Evolutionary conservation across 2,329 filamentous ascomycete genomes (phyloP).

Genomic region (Fusarium papillatum): DNA sequence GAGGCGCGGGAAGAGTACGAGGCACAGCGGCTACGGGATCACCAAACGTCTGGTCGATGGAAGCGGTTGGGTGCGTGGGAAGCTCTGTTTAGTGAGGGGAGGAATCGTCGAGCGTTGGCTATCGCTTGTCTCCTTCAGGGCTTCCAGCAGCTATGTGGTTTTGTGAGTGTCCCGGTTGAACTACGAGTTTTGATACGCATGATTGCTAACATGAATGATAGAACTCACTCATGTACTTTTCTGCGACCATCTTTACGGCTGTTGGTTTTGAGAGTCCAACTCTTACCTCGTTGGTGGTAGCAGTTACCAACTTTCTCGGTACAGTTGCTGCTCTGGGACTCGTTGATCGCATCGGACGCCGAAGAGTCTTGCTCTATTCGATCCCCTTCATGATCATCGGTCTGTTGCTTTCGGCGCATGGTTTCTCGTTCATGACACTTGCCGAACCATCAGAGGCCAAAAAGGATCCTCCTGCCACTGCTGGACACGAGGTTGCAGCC

Average conservation of each 20-base stretch:
- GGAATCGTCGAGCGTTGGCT: conserved; percentile 80
- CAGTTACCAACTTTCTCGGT: conserved; percentile 86
- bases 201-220: conserved; percentile 45
- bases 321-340: conserved; percentile 81
- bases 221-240: conserved; percentile 96
- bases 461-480: conserved; percentile 32
- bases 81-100: conserved; percentile 69
- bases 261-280: conserved; percentile 86
- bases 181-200: neutral
- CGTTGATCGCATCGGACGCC: conserved; percentile 84
- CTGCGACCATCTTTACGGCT: conserved; percentile 83
- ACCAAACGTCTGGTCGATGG: conserved; percentile 44
- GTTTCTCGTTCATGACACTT: conserved; percentile 77
- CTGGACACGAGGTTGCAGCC: conserved; percentile 53
- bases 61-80: conserved; percentile 62
- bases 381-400: conserved; percentile 87
- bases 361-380: conserved; percentile 84
- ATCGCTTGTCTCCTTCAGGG: conserved; percentile 92
- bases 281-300: conserved; percentile 83
- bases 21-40: conserved; percentile 53
- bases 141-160: conserved; percentile 90
- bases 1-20: conserved; percentile 81
- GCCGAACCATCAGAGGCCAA: conserved; percentile 39
- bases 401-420: conserved; percentile 77
- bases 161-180: conserved; percentile 63